Conservation (phyloP, 202 grass and related monocot species). For the Eragrostis tef region DNA sequence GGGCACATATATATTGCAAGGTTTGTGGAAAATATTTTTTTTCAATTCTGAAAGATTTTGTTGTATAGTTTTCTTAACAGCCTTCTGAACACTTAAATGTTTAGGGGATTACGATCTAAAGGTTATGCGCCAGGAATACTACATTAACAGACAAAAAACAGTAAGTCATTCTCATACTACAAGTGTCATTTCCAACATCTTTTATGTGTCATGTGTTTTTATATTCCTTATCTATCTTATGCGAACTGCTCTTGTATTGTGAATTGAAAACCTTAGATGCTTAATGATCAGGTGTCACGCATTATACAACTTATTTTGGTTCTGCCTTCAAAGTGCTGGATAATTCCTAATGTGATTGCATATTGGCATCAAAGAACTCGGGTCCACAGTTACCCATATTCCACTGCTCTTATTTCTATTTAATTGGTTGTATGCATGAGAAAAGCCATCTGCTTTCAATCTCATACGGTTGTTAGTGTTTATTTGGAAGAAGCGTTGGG, state of each 20-base stretch:
- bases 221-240: neutral
- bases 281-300: conserved; percentile 14
- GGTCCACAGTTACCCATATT: neutral
- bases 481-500: neutral
- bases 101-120: conserved; percentile 97
- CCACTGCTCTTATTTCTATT: neutral
- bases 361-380: conserved; percentile 9
- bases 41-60: conserved; percentile 28
- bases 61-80: conserved; percentile 24
- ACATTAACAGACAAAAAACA: conserved; percentile 89
- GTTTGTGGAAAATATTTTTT: conserved; percentile 45
- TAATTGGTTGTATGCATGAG: conserved; percentile 5
- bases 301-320: conserved; percentile 5
- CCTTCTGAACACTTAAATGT: conserved; percentile 47
- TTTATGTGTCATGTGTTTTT: conserved; percentile 14
- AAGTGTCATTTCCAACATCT: neutral
- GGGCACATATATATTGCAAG: conserved; percentile 99
- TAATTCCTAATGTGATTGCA: neutral
- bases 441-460: conserved; percentile 24
- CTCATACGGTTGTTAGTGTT: neutral
- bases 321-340: conserved; percentile 16
- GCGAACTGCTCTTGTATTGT: conserved; percentile 13
- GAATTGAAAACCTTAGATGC: neutral
- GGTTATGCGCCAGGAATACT: conserved; percentile 98
- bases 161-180: conserved; percentile 38